These are phyloP conservation scores for Melastoma malabathricum DNA, from an alignment of 345 rosid genomes.

Conservation along the genomic window DNA sequence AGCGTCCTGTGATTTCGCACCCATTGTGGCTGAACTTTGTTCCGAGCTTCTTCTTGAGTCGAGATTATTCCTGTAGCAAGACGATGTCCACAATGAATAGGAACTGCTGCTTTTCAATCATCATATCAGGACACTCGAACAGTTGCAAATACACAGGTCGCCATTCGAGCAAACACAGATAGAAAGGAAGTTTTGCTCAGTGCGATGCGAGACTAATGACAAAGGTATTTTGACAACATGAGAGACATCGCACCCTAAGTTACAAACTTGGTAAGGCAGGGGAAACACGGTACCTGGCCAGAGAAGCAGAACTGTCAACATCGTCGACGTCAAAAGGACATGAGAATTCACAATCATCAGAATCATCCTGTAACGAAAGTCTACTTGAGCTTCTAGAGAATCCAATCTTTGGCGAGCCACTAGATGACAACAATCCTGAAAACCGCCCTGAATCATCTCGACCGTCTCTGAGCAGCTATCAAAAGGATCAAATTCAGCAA, in stretches of 20 bases:
- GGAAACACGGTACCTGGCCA: constrained; percentile 29
- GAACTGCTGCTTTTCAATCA: too few species aligned
- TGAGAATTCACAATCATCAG: constrained; percentile 69
- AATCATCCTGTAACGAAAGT: constrained; percentile 69
- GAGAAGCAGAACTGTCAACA: constrained; percentile 47
- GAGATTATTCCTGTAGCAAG: constrained; percentile 26
- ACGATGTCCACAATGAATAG: not conserved
- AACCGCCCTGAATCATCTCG: constrained; percentile 77
- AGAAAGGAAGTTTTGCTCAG: too few species aligned
- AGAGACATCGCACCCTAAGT: too few species aligned
- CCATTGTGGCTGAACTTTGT: constrained; percentile 28
- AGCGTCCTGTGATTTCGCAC: constrained; percentile 65
- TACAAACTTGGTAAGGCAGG: too few species aligned
- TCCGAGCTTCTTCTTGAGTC: constrained; percentile 34
- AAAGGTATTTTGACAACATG: too few species aligned
- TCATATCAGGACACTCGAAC: too few species aligned
- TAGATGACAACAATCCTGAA: constrained; percentile 73
- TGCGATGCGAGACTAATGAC: too few species aligned
- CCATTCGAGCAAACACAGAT: too few species aligned
- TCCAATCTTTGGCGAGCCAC: constrained; percentile 69
- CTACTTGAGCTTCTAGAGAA: constrained; percentile 81
- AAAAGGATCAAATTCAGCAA: constrained; percentile 10
- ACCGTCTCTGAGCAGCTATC: constrained; percentile 47
- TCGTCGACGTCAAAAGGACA: constrained; percentile 90
- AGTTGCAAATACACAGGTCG: too few species aligned